phyloP scores from a whole-genome alignment of 768 basidiomycete species.

The Pisolithus microcarpus region DNA sequence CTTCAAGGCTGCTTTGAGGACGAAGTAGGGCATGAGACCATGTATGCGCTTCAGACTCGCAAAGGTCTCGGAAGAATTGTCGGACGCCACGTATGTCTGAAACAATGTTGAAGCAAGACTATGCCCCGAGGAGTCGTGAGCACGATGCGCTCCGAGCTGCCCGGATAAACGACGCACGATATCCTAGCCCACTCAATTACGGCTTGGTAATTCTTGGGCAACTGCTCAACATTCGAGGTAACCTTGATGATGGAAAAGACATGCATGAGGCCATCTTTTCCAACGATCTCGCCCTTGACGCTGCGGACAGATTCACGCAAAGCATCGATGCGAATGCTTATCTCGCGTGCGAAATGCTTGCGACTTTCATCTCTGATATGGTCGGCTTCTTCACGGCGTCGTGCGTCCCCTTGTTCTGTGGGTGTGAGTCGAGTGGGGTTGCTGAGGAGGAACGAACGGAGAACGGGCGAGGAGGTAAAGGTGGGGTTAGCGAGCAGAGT shows the following conservation, averaged over 20 bases:
- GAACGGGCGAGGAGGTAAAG: constrained; percentile 80
- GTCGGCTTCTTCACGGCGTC: constrained; percentile 82
- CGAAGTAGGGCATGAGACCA: constrained; percentile 95
- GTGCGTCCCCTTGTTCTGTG: constrained; percentile 75
- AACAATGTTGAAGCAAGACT: constrained; percentile 96
- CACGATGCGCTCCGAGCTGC: neutral
- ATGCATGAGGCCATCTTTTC: constrained; percentile 79
- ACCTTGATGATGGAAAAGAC: constrained; percentile 86
- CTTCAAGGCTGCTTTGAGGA: constrained; percentile 84
- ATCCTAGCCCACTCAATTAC: constrained; percentile 96
- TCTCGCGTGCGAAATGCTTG: constrained; percentile 79
- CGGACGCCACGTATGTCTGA: constrained; percentile 89
- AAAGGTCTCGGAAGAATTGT: constrained; percentile 86
- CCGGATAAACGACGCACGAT: constrained; percentile 53
- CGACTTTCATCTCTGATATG: constrained; percentile 79
- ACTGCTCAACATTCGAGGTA: constrained; percentile 64
- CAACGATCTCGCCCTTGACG: constrained; percentile 92
- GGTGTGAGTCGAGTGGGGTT: constrained; percentile 59
- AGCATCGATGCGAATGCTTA: constrained; percentile 78
- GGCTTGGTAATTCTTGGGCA: constrained; percentile 81
- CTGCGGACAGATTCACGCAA: constrained; percentile 76
- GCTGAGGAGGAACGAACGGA: constrained; percentile 79
- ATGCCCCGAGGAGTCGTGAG: constrained; percentile 8
- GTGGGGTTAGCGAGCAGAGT: constrained; percentile 60
- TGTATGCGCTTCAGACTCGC: constrained; percentile 86